These are phyloP conservation scores for Craspedostauros australis DNA, from an alignment of 108 stramenopile genomes.

Conservation along the genomic window DNA sequence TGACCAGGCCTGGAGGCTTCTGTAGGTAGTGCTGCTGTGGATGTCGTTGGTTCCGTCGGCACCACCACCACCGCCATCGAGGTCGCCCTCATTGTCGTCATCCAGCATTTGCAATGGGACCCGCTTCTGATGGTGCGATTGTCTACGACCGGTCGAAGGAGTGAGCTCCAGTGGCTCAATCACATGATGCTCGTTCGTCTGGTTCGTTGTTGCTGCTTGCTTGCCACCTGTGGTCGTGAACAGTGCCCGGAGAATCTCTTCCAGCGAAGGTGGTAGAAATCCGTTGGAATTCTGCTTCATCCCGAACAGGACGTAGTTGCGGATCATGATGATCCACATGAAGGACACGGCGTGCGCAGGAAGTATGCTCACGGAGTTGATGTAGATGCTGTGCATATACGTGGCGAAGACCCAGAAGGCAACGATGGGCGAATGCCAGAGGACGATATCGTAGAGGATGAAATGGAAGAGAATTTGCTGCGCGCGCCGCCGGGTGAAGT, in stretches of 20 bases:
- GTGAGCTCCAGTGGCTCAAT: too few species aligned
- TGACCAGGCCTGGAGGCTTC: too few species aligned
- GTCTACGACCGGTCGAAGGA: too few species aligned
- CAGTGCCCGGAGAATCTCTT: slow-evolving; percentile 38
- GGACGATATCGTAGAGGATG: slow-evolving; percentile 24
- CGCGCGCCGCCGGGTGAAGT: slow-evolving; percentile 22
- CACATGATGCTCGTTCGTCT: too few species aligned
- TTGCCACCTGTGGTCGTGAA: not conserved
- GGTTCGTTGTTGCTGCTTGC: slow-evolving; percentile 8
- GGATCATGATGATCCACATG: slow-evolving; percentile 35
- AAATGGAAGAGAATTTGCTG: slow-evolving; percentile 8
- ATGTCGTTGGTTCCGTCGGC: too few species aligned
- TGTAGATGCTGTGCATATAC: slow-evolving; percentile 68
- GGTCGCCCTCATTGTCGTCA: too few species aligned
- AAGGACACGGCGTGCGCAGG: slow-evolving; percentile 41
- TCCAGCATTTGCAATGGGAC: too few species aligned
- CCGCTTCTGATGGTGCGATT: too few species aligned
- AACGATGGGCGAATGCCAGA: slow-evolving; percentile 38
- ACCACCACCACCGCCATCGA: too few species aligned
- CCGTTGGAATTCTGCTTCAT: slow-evolving; percentile 37
- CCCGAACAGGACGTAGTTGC: slow-evolving; percentile 42
- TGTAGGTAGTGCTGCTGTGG: too few species aligned
- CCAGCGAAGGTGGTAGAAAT: slow-evolving; percentile 45
- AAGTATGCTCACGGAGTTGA: slow-evolving; percentile 34
- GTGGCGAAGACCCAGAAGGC: slow-evolving; percentile 43